Evolutionary conservation across 768 basidiomycete genomes (phyloP).

Genomic region (Suillus alpinus): DNA sequence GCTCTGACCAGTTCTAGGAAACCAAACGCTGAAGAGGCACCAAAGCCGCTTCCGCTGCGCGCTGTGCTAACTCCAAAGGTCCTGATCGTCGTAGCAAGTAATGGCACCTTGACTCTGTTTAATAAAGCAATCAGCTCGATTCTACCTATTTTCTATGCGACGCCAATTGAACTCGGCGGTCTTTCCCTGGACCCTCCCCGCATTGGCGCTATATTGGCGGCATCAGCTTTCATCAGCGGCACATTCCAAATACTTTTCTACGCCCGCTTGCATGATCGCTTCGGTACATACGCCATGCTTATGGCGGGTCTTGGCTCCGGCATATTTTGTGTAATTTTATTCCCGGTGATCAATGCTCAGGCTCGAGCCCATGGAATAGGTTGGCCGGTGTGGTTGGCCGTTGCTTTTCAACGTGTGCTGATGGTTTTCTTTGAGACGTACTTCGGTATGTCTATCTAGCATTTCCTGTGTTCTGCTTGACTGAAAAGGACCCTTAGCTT

Average conservation of each 20-base stretch:
- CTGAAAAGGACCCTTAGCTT: neutral
- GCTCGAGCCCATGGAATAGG: neutral
- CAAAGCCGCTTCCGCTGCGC: slow-evolving; percentile 41
- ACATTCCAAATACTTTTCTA: slow-evolving; percentile 62
- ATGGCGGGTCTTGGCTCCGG: neutral
- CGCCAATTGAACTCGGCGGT: slow-evolving; percentile 29
- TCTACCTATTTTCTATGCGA: slow-evolving; percentile 30
- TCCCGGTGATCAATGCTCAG: neutral
- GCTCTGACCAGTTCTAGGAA: neutral
- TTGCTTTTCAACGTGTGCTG: slow-evolving; percentile 46
- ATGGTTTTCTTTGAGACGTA: neutral
- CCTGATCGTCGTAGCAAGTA: too few species aligned
- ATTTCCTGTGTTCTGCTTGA: neutral
- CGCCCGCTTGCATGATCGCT: slow-evolving; percentile 48
- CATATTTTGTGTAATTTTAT: neutral
- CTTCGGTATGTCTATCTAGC: neutral
- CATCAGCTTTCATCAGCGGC: slow-evolving; percentile 30
- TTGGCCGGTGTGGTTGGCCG: slow-evolving; percentile 42
- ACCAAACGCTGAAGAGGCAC: neutral
- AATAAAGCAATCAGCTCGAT: slow-evolving; percentile 33
- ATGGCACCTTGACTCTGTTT: too few species aligned
- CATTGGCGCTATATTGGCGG: slow-evolving; percentile 28
- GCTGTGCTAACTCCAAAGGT: slow-evolving; percentile 53
- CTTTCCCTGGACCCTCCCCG: slow-evolving; percentile 22
- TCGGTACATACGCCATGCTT: slow-evolving; percentile 39